Conservation (phyloP, 2,329 filamentous ascomycete genomes). For the Neophaeococcomyces aloes region DNA sequence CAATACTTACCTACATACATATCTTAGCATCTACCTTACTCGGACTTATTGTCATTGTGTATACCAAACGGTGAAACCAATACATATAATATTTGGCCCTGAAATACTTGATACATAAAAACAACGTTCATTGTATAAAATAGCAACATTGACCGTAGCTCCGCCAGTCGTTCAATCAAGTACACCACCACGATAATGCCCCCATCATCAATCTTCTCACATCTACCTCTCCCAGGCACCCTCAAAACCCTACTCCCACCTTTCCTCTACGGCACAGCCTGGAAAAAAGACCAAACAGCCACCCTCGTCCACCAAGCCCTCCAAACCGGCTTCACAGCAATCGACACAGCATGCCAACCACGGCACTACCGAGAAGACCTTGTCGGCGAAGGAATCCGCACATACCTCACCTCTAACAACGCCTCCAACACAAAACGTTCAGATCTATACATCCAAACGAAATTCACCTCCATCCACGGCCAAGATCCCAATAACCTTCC, state of each 20-base stretch:
- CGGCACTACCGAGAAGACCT: slow-evolving; percentile 65
- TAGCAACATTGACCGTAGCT: too few relatives aligned
- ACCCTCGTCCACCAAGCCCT: slow-evolving; percentile 60
- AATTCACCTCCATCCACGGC: slow-evolving; percentile 57
- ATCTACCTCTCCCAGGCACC: slow-evolving; percentile 6
- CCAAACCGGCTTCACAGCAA: slow-evolving; percentile 52
- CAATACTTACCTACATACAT: too few relatives aligned
- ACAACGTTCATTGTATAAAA: too few relatives aligned
- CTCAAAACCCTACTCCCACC: slow-evolving; percentile 24
- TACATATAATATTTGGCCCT: too few relatives aligned
- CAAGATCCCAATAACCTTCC: slow-evolving; percentile 54
- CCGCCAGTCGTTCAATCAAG: too few relatives aligned
- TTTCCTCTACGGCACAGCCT: slow-evolving; percentile 72
- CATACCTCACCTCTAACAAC: slow-evolving; percentile 40
- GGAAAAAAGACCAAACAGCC: slow-evolving; percentile 62
- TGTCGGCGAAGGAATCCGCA: slow-evolving; percentile 56
- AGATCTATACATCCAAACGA: slow-evolving; percentile 70
- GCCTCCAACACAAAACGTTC: slow-evolving; percentile 48
- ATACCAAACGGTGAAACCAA: too few relatives aligned
- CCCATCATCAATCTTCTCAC: not conserved
- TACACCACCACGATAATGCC: too few relatives aligned
- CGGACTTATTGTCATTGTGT: too few relatives aligned
- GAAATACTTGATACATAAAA: too few relatives aligned
- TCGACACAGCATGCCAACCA: slow-evolving; percentile 72
- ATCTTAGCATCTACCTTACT: too few relatives aligned